Evolutionary conservation across 768 basidiomycete species (phyloP).

Genomic region (Boletus barrowsii): DNA sequence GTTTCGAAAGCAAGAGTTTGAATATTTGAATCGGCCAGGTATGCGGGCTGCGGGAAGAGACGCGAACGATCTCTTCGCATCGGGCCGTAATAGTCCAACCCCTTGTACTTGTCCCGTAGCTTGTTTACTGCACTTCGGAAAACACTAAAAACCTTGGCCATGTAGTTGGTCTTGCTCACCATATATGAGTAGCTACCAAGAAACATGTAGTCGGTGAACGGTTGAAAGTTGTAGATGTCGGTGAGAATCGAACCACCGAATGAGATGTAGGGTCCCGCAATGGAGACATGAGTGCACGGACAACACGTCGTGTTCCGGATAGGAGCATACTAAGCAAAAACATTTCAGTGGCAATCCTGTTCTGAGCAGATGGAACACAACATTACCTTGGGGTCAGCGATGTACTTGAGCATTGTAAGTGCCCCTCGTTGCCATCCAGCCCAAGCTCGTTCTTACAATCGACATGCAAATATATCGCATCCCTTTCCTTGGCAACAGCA

Average conservation of each 20-base stretch:
- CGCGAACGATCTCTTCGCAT: no score
- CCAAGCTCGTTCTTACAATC: not conserved
- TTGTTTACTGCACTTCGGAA: no score
- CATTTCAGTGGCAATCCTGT: not conserved
- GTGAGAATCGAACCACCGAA: not conserved
- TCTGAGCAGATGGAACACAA: not conserved
- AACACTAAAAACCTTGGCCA: no score
- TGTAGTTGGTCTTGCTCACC: no score
- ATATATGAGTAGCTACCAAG: no score
- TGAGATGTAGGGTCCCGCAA: not conserved
- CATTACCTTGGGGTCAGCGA: not conserved
- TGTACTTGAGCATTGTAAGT: not conserved
- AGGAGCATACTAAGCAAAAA: not conserved
- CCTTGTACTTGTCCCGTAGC: no score
- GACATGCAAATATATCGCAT: not conserved
- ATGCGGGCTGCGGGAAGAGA: no score
- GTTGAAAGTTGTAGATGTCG: not conserved
- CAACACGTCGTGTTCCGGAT: not conserved
- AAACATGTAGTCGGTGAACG: no score
- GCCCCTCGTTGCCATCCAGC: not conserved
- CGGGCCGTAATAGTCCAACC: no score
- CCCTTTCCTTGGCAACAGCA: not conserved
- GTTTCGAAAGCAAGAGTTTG: no score
- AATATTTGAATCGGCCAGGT: no score
- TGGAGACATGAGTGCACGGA: not conserved